Base-by-base conservation (phyloP, 176 grass and related monocot genomes). In the Rhynchospora breviuscula region DNA sequence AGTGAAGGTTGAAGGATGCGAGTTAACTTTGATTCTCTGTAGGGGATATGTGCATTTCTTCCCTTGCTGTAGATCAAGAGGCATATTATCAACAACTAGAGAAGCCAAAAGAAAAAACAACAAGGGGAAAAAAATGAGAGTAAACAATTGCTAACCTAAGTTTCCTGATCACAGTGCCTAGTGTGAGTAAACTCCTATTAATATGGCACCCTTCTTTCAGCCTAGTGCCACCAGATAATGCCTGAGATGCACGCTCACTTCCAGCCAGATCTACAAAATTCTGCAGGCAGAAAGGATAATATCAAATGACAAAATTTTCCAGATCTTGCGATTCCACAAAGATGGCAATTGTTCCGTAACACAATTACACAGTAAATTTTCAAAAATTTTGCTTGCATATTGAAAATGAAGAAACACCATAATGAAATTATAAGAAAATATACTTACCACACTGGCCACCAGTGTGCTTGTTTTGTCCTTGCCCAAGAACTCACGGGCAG, bases 141-240 rank as follows among this genome's bases (percentile, higher is more conserved):
- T 82, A 67, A 85, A 29, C 53, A 21, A 53, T 81, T 54, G 69
- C 63, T 14, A 88, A 97, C 94, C 91, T 97, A 90, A 97, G 80
- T 67, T 97, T 97, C 22, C 94, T 88, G 71, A 97, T 94, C 78
- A 97, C 91, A 80, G 85, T 94, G 88, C 91, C 90, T 13, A 97
- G 83, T 51, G 94, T 94, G 62, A 97, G 90, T 73, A 97, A 85
- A 88, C 91, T 97, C 86, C 88, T 90, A 86, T 97, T 97, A 75
- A 97, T 97, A 57, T 97, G 94, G 35, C 94, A 97, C 63, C 94
- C 94, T 92, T 97, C 94, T 86, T 97, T 97, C 75, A 97, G 80
- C 67, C 94, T 93, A 77, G 91, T 82, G 83, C 91, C 94, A 84
- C 86, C 85, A 65, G 91, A 97, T 35, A 89, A 85, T 87, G 94